These are phyloP conservation scores for Sporothrix sp. DNA, from an alignment of 2,329 filamentous ascomycete genomes.

Conservation along the genomic window DNA sequence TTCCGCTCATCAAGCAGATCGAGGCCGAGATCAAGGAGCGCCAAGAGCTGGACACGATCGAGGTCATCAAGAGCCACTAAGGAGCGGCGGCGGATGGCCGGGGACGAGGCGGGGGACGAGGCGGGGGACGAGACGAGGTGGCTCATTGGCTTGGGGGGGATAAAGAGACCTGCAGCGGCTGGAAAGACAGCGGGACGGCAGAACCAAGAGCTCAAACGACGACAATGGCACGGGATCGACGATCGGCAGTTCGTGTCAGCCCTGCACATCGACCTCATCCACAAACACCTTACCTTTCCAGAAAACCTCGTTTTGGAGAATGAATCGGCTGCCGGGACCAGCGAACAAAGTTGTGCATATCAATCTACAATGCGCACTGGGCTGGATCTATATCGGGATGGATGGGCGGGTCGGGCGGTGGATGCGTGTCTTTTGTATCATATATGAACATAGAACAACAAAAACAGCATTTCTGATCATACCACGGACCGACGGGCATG, in stretches of 20 bases:
- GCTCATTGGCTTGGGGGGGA: too few species aligned
- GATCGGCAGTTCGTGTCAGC: too few species aligned
- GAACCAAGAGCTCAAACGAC: too few species aligned
- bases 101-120: neutral
- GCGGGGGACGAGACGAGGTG: too few species aligned
- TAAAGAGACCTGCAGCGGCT: too few species aligned
- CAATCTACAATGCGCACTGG: neutral
- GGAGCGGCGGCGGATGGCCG: neutral
- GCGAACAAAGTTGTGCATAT: neutral
- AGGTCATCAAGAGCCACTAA: slow-evolving; percentile 40
- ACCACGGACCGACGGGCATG: too few species aligned
- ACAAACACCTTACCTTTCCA: too few species aligned
- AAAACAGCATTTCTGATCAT: neutral
- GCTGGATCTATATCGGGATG: neutral
- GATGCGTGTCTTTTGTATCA: slow-evolving; percentile 10
- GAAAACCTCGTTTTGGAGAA: too few species aligned
- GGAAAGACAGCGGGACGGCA: neutral
- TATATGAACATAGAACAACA: slow-evolving; percentile 11
- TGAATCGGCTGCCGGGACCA: neutral
- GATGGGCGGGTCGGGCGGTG: neutral
- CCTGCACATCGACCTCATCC: too few species aligned
- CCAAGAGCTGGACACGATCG: slow-evolving; percentile 41
- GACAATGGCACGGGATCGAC: too few species aligned
- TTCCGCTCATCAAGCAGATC: slow-evolving; percentile 43
- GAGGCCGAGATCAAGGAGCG: slow-evolving; percentile 40